Evolutionary conservation across 2,329 filamentous ascomycete genomes (phyloP), one percentile per base, ranked within the genome.

Genomic region (Blastomyces parvus): DNA sequence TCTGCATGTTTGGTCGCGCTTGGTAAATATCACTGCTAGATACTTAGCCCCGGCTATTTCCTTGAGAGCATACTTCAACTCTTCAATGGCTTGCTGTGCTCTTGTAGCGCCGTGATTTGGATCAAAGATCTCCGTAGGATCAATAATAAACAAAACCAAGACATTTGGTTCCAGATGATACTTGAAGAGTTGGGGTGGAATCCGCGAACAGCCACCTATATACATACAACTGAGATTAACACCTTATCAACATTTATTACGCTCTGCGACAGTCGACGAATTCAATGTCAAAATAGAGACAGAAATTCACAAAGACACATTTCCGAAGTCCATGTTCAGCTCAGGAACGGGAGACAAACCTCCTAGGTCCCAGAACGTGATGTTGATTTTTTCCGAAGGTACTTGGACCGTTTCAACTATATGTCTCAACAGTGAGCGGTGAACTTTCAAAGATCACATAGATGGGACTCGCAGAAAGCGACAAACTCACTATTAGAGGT

Each of bases 21-120:
- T 63, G 46, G 30, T 63, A 25, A 63, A 61, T 11, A 56, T 25
- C 11, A 63, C 50, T 11, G 58, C 62, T 9, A 63, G 30, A 25
- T 63, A 56, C 42, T 56, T 55, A 9, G 52, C 52, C 27, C 44
- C 25, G 13, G 6, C 19, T 22, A 36, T 27, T 36, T 46, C 19
- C 6, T 38, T 27, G 9, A 63, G 53, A 48, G 17, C 30, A 44
- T 22, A 13, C n/a, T 55, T 53, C 11, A 63, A 30, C 22, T 59
- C 61, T n/a, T 50, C 22, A 36, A 63, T 50, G 27, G 44, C 38
- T 3, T 63, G 4, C 2, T 55, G 56, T 8, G 27, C 38, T 44
- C 22, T 50, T 30, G 33, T 19, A 22, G 55, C 17, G 30, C 30
- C 52, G 27, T 33, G 30, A 17, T 11, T 13, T 55, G 25, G 52